Evolutionary conservation across 306 rosid genomes (phyloP).

Genomic region (Glycine soja): DNA sequence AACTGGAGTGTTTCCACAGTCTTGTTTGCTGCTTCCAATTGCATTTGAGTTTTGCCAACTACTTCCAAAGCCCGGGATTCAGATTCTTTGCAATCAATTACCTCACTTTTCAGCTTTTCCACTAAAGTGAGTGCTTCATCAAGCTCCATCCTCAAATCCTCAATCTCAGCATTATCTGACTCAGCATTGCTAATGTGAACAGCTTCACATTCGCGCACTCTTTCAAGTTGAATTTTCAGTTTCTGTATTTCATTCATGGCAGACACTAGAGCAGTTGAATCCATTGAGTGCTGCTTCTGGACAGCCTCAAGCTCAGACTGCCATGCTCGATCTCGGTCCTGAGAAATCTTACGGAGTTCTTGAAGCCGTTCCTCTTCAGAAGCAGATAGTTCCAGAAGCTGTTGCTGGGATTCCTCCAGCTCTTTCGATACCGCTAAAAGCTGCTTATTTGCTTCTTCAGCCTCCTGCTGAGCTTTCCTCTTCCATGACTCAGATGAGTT

Average conservation of each 20-base stretch:
- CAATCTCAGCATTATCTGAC: slow-evolving; percentile 68
- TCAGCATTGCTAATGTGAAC: slow-evolving; percentile 59
- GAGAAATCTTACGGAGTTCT: slow-evolving; percentile 79
- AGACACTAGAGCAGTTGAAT: slow-evolving; percentile 76
- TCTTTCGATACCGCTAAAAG: slow-evolving; percentile 61
- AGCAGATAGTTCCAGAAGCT: slow-evolving; percentile 70
- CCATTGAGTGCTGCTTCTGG: slow-evolving; percentile 90
- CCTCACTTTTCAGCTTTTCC: slow-evolving; percentile 70
- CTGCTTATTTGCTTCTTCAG: slow-evolving; percentile 76
- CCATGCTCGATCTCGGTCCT: slow-evolving; percentile 92
- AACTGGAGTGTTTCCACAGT: slow-evolving; percentile 60
- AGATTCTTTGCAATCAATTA: slow-evolving; percentile 68
- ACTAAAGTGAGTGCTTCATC: slow-evolving; percentile 64
- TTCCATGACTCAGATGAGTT: slow-evolving; percentile 66
- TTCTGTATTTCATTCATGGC: slow-evolving; percentile 85
- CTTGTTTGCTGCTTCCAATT: slow-evolving; percentile 68
- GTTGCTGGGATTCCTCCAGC: slow-evolving; percentile 80
- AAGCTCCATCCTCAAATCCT: slow-evolving; percentile 70
- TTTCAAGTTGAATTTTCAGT: slow-evolving; percentile 79
- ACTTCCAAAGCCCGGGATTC: slow-evolving; percentile 67
- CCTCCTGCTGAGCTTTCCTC: slow-evolving; percentile 72
- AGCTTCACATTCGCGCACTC: slow-evolving; percentile 66
- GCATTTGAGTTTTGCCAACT: slow-evolving; percentile 62
- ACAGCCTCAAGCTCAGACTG: slow-evolving; percentile 91
- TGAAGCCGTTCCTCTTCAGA: slow-evolving; percentile 79